Base-by-base conservation (phyloP, 2,329 filamentous ascomycete genomes). In the Pseudogymnoascus sp. region DNA sequence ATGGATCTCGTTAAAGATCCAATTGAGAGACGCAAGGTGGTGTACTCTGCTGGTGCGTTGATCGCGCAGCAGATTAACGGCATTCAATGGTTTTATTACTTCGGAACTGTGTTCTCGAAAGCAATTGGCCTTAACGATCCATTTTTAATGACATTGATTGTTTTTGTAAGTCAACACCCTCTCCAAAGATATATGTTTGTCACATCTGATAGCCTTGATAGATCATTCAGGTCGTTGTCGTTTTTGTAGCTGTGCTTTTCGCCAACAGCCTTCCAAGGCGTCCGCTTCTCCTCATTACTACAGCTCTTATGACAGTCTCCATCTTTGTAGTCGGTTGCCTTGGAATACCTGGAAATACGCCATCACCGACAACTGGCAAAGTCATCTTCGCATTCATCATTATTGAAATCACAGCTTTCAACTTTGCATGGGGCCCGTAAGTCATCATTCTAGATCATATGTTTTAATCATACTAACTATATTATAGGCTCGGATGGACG, bases 11-110 rank as follows among this genome's bases (percentile, higher is more conserved):
- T 80, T 63, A 73, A 68, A 0, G 77, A 81, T 42, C 78, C 78
- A 0, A 71, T 80, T 36, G 79, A 80, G 69, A 72, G 78, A 14
- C 74, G 77, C 31, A 81, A 81, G 68, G 70, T 80, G 11, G 70
- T 81, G 21, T 80, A 75, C 68, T 74, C 74, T 14, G 75, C 74
- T 6, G 79, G 78, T 10, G 78, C 77, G 21, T 71, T 80, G 64
- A 72, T 78, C 40, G 76, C 77, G 2, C 78, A 81, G 67, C 78
- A 81, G 70, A 78, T 81, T 71, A 78, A 78, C 71, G 78, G 79
- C 18, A 80, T 80, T 62, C 76, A 78, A 59, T 80, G 75, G 71
- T 79, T 78, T 67, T 78, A 79, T 69, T 75, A 74, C 60, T 79
- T 76, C 34, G 77, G 77, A 1, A 75, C 75, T 1, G 73, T 79